Evolutionary conservation across 352 stramenopile species (phyloP).

Genomic region (Phytophthora hibernalis): DNA sequence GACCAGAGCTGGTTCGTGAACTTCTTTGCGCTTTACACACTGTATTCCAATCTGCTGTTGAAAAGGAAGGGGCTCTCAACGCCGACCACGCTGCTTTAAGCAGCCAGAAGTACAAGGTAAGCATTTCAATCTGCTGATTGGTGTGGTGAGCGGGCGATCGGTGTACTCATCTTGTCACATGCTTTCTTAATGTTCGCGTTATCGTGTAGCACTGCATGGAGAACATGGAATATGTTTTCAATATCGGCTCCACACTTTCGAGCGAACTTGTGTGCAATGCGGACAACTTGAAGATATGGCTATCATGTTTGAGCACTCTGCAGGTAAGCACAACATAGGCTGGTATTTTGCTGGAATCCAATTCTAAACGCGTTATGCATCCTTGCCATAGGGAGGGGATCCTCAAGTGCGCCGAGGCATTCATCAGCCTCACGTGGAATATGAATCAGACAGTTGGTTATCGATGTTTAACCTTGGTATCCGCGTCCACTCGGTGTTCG

Average conservation of each 20-base stretch:
- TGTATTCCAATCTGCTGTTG: slow-evolving; percentile 65
- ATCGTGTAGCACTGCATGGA: slow-evolving; percentile 80
- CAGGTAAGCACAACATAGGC: slow-evolving; percentile 47
- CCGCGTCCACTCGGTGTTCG: slow-evolving; percentile 85
- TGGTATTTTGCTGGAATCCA: neutral
- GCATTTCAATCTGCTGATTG: neutral
- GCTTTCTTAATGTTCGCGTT: neutral
- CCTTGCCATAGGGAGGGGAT: slow-evolving; percentile 67
- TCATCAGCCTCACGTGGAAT: slow-evolving; percentile 85
- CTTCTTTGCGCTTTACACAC: slow-evolving; percentile 67
- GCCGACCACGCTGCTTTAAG: slow-evolving; percentile 80
- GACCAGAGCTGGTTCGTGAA: slow-evolving; percentile 69
- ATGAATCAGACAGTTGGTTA: slow-evolving; percentile 89
- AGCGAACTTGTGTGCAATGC: slow-evolving; percentile 80
- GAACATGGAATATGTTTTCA: slow-evolving; percentile 89
- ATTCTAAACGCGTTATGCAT: slow-evolving; percentile 20
- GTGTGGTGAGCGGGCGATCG: neutral
- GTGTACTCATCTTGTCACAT: slow-evolving; percentile 1
- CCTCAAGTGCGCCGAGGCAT: slow-evolving; percentile 73
- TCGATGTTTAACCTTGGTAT: slow-evolving; percentile 92
- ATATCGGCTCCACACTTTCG: slow-evolving; percentile 68
- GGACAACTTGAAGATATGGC: slow-evolving; percentile 75
- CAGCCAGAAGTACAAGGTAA: slow-evolving; percentile 91
- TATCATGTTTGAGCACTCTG: slow-evolving; percentile 70
- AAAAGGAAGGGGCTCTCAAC: slow-evolving; percentile 53